Base-by-base conservation (phyloP, 2,329 filamentous ascomycete genomes). In the Aspergillus sp. region DNA sequence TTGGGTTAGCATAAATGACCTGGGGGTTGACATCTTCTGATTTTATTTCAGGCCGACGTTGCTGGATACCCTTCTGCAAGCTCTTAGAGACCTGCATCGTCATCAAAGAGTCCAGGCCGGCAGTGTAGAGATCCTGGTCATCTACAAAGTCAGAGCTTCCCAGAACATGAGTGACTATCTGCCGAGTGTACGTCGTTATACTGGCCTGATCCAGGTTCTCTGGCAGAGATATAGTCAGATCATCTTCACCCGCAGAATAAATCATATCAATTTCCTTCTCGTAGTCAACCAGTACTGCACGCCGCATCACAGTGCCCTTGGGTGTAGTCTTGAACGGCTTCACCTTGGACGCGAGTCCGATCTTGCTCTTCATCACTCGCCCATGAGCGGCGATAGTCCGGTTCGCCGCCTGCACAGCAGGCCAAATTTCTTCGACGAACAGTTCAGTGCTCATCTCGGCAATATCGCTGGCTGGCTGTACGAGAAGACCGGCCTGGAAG, bases 401-500 rank as follows among this genome's bases (percentile, higher is more conserved):
- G 26, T 59, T 59, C 8, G 53, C 57, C 4, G 39, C 47, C 26
- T 59, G 51, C 5, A 59, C 30, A 22, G 43, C 49, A 3, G 57
- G 57, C 57, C 57, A 59, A 8, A 59, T 17, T 5, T 53, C 34
- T 17, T 59, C 57, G 9, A 59, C 26, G 26, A 55, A 53, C 4
- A 22, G 13, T 20, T 59, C 26, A 11, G 26, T 30, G 8, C 26
- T 30, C 26, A 30, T 53, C 18, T 56, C 49, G 2, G 52, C 57
- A 18, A 4, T 32, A n/a, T 48, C 48, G 15, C 15, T 42, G 30
- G n/a, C 13, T 17, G 57, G 57, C 50, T 65, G 59, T 34, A 65
- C 56, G 9, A 65, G 56, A 5, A 65, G 38, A 3, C 57, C 61
- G 1, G 63, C 56, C 17, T 65, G 63, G 43, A 62, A 62, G 32